A percentile compares a stretch with the other conserved stretches of the same genome.
Evolutionary conservation across 1,284 basidiomycete species (phyloP).

Genomic region (Marasmius oreades): DNA sequence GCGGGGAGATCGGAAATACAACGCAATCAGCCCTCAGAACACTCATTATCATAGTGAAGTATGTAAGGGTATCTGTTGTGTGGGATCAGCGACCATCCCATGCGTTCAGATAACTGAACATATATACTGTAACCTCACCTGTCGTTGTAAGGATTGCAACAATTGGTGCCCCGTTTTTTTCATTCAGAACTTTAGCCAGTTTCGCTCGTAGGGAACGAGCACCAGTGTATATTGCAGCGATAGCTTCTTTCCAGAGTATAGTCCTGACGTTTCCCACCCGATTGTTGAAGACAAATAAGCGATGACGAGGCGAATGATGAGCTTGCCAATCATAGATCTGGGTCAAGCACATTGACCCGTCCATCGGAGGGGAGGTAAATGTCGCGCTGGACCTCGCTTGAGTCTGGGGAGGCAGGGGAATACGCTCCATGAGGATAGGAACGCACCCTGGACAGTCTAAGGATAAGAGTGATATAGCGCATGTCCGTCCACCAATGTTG

Average conservation of each 20-base stretch:
- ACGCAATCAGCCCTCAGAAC: background rate
- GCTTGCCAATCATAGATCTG: conserved; percentile 20
- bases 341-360: conserved; percentile 14
- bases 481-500: no score
- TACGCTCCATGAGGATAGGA: background rate
- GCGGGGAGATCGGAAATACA: conserved; percentile 15
- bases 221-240: conserved; percentile 5
- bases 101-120: background rate
- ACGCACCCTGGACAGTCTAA: no score
- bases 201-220: conserved; percentile 7
- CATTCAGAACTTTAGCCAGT: background rate
- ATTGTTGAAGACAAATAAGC: conserved; percentile 13
- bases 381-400: background rate
- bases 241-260: conserved; percentile 11
- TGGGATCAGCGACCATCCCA: background rate
- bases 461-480: no score
- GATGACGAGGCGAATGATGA: conserved; percentile 13
- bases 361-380: conserved; percentile 12
- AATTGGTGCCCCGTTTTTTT: background rate
- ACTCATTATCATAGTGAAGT: background rate
- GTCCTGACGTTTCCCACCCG: conserved; percentile 7
- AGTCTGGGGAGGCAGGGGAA: background rate
- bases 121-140: no score
- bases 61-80: background rate
- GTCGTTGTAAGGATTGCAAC: background rate